phyloP scores from a whole-genome alignment of 225 moss, liverwort and hornwort genomes.

The Pseudisothecium myosuroides region DNA sequence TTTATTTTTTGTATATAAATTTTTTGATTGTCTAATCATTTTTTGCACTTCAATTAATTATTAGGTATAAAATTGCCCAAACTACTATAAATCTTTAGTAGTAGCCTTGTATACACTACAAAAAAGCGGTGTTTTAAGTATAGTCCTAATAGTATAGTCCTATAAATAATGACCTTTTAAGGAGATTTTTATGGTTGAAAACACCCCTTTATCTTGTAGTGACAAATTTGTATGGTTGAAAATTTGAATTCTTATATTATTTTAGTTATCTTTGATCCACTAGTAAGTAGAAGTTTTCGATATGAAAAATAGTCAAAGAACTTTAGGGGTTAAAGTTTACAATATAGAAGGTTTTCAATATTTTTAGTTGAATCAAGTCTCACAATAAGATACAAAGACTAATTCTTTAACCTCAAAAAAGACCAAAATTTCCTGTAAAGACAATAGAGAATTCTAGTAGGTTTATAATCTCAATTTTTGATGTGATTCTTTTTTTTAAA shows the following conservation, averaged over 20 bases:
- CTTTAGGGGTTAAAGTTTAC: background rate
- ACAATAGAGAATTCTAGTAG: rapidly evolving
- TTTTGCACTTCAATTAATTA: too few species aligned
- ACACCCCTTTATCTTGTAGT: too few species aligned
- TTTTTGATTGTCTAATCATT: too few species aligned
- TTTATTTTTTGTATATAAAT: too few species aligned
- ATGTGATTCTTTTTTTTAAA: background rate
- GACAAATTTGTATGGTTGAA: background rate
- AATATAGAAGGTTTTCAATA: background rate
- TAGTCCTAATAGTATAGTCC: too few species aligned
- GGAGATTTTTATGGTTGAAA: too few species aligned
- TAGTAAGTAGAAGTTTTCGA: background rate
- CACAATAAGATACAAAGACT: background rate
- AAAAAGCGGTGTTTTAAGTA: too few species aligned
- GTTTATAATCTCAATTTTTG: background rate
- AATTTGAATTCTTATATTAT: background rate
- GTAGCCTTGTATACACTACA: background rate
- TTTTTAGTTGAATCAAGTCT: background rate
- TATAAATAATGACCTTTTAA: too few species aligned
- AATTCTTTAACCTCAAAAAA: background rate
- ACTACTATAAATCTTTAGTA: too few species aligned
- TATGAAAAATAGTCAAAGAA: background rate
- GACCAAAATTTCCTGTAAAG: background rate
- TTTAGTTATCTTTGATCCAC: background rate
- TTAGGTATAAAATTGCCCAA: too few species aligned